phyloP scores from a whole-genome alignment of 306 rosid species.

The Lathyrus sativus region DNA sequence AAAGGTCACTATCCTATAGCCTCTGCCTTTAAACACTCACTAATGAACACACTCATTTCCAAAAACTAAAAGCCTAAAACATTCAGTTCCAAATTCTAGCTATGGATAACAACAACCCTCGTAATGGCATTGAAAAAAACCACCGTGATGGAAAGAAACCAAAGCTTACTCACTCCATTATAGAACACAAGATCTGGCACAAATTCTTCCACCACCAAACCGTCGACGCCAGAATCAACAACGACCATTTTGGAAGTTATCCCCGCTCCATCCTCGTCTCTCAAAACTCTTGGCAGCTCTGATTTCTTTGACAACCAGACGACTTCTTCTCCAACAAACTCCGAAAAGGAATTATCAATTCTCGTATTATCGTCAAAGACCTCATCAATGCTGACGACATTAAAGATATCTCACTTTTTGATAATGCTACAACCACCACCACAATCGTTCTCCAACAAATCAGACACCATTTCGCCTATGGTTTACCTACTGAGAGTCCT shows the following conservation, averaged over 20 bases:
- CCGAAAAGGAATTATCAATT: slow-evolving; percentile 36
- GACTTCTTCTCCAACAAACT: slow-evolving; percentile 52
- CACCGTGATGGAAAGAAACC: slow-evolving; percentile 40
- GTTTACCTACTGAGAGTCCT: too few relatives aligned
- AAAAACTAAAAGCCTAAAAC: slow-evolving; percentile 22
- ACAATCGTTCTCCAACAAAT: slow-evolving; percentile 61
- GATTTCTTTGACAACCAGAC: slow-evolving; percentile 63
- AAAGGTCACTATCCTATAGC: too few relatives aligned
- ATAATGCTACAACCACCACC: slow-evolving; percentile 66
- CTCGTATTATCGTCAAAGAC: slow-evolving; percentile 43
- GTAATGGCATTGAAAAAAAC: slow-evolving; percentile 38
- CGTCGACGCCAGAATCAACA: slow-evolving; percentile 53
- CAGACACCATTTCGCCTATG: slow-evolving; percentile 41
- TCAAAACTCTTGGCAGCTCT: slow-evolving; percentile 50
- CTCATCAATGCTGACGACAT: slow-evolving; percentile 51
- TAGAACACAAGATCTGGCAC: slow-evolving; percentile 35
- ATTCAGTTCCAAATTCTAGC: neutral
- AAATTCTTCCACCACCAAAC: slow-evolving; percentile 64
- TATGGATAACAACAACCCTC: slow-evolving; percentile 48
- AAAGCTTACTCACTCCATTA: slow-evolving; percentile 24
- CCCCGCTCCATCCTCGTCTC: slow-evolving; percentile 54
- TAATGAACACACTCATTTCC: too few relatives aligned
- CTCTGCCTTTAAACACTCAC: too few relatives aligned
- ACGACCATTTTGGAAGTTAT: slow-evolving; percentile 68
- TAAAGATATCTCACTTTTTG: slow-evolving; percentile 51